Evolutionary conservation across 2,329 filamentous ascomycete species (phyloP).

Genomic region (Trichoderma breve): DNA sequence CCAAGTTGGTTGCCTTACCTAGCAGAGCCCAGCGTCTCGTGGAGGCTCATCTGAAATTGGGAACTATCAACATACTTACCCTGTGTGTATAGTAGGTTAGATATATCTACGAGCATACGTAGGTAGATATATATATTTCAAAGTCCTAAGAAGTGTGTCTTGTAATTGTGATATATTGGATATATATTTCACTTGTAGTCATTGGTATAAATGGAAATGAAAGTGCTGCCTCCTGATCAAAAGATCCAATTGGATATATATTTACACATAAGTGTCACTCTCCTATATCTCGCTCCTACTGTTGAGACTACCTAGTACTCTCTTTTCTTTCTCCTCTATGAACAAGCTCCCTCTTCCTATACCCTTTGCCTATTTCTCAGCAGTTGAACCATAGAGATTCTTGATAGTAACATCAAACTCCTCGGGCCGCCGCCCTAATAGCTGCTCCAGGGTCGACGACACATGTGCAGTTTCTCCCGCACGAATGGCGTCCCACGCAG

Average conservation of each 20-base stretch:
- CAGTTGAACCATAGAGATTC: not conserved
- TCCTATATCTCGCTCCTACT: not conserved
- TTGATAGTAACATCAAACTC: not conserved
- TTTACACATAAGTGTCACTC: not conserved
- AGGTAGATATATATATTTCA: not conserved
- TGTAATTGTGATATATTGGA: not conserved
- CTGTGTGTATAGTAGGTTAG: not conserved
- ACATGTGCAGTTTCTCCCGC: constrained; percentile 1
- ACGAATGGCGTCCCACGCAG: constrained; percentile 10
- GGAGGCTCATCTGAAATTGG: not conserved
- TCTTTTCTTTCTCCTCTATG: not conserved
- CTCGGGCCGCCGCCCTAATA: not conserved
- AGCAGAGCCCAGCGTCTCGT: not conserved
- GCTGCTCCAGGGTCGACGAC: not conserved
- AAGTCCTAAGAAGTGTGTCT: not conserved
- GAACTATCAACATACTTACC: not conserved
- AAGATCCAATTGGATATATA: not conserved
- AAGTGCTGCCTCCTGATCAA: not conserved
- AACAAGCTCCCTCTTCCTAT: not conserved
- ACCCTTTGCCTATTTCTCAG: not conserved
- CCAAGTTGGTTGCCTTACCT: not conserved
- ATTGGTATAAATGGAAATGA: not conserved
- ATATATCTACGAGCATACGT: not conserved
- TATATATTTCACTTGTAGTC: too few relatives aligned
- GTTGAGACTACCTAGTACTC: not conserved